Base-by-base conservation (phyloP, 2,329 filamentous ascomycete genomes). In the Colletotrichum gloeosporioides region DNA sequence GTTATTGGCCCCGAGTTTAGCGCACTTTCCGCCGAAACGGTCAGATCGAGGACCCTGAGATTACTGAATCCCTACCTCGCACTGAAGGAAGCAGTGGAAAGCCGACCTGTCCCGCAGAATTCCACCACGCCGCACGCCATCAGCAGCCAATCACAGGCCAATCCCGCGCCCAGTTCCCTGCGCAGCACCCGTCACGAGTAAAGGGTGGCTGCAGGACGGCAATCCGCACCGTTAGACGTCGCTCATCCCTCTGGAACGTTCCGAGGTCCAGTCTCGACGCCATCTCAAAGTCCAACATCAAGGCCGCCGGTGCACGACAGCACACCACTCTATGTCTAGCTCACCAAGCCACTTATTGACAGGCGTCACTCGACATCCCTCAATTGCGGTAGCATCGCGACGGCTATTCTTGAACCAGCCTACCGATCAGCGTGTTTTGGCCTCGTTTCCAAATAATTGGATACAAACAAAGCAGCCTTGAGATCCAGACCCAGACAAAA, bases 41-140 rank as follows among this genome's bases (percentile, higher is more conserved):
- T 69, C 70, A 69, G 73, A 69, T 57, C 49, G 57, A 73, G 59
- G 73, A 73, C 73, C 73, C 73, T 76, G 73, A 69, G 73, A 73
- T 73, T 76, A 16, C 70, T 27, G n/a, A 64, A 64, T 64, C 31
- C 62, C 62, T 64, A 64, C 62, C 27, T 36, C 31, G 32, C 18
- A 36, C 18, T 31, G 32, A 13, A 16, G n/a, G 25, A 4, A 16
- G 62, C 32, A 25, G n/a, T 34, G 32, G n/a, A 25, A 22, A 64
- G 61, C 29, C 32, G 61, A 64, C n/a, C 29, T 34, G 61, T 22
- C 18, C 61, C 32, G 32, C 12, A 64, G 16, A 64, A 18, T 31
- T 29, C 15, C n/a, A 34, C 34, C 18, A 8, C 62, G 25, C 62
- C 62, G 62, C 62, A 64, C 62, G 62, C 62, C 62, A 64, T 29